These are phyloP conservation scores for Cordyceps farinosa DNA, from an alignment of 2,329 filamentous ascomycete species.

Conservation along the genomic window DNA sequence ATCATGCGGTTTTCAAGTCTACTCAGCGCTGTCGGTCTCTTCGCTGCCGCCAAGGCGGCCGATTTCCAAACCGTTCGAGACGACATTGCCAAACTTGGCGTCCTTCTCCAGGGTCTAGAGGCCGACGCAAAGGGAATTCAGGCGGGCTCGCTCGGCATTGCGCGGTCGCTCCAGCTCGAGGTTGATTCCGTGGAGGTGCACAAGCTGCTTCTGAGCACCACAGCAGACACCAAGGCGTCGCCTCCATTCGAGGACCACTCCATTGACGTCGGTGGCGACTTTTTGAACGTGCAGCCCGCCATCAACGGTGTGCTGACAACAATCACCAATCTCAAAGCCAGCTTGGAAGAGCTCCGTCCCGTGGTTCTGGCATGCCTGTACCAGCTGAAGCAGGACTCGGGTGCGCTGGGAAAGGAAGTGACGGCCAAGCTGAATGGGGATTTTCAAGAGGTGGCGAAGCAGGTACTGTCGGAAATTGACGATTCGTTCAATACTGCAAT, in stretches of 20 bases:
- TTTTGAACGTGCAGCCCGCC: conserved; percentile 11
- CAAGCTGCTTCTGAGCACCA: conserved; percentile 4
- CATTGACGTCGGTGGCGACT: conserved; percentile 12
- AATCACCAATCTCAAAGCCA: neutral
- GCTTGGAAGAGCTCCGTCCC: neutral
- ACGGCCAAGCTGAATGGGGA: conserved; percentile 1
- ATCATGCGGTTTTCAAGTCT: neutral
- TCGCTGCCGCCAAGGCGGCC: neutral
- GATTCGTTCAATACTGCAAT: conserved; percentile 12
- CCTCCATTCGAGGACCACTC: conserved; percentile 11
- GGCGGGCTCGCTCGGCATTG: conserved; percentile 13
- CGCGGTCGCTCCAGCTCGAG: conserved; percentile 10
- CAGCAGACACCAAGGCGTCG: neutral
- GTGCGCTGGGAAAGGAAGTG: conserved; percentile 3
- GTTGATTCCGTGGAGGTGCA: conserved; percentile 11
- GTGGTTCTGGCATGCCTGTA: conserved; percentile 11
- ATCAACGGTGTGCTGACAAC: neutral
- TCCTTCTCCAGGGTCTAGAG: neutral
- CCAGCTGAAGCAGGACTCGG: conserved; percentile 13
- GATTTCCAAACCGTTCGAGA: conserved; percentile 13
- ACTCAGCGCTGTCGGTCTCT: neutral
- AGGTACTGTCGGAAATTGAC: conserved; percentile 4
- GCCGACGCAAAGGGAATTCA: conserved; percentile 3
- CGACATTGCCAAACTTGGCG: conserved; percentile 14
- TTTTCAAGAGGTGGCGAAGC: conserved; percentile 7